Conservation (phyloP, 257 asterid species). For the Rubia yunnanensis region DNA sequence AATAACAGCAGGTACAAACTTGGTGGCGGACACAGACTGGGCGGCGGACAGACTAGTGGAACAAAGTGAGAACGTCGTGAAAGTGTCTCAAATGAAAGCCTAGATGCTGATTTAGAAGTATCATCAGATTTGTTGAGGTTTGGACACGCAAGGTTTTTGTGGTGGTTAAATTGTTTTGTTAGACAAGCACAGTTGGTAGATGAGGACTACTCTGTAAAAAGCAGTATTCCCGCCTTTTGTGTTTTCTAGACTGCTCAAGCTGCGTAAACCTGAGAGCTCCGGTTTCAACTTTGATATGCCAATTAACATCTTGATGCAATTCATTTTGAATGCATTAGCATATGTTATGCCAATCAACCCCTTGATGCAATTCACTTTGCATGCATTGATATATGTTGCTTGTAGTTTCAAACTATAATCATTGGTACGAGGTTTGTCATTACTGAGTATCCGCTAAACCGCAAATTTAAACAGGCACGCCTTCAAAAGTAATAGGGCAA, state of each 20-base stretch:
- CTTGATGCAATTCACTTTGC: background rate
- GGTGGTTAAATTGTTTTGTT: background rate
- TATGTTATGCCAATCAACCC: too few relatives aligned
- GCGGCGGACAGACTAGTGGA: slow-evolving; percentile 14
- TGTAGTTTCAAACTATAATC: background rate
- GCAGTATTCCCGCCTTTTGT: background rate
- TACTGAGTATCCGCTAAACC: background rate
- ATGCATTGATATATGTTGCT: background rate
- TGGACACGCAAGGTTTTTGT: background rate
- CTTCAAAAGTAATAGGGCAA: too few relatives aligned
- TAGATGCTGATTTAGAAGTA: slow-evolving; percentile 78
- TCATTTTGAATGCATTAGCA: too few relatives aligned
- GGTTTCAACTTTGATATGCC: too few relatives aligned
- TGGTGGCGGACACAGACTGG: slow-evolving; percentile 28
- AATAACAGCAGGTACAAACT: slow-evolving; percentile 4
- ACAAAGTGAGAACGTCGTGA: slow-evolving; percentile 31
- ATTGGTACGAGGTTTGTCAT: background rate
- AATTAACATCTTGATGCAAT: background rate
- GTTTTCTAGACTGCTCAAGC: background rate
- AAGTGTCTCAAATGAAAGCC: slow-evolving; percentile 59
- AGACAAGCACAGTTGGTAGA: background rate
- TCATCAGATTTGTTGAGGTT: slow-evolving; percentile 42
- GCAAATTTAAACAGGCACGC: background rate
- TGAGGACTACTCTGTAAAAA: background rate
- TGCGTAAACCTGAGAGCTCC: too few relatives aligned